These are phyloP conservation scores for Sordariomycetes sp. DNA, from an alignment of 2,329 filamentous ascomycete genomes.

Conservation along the genomic window DNA sequence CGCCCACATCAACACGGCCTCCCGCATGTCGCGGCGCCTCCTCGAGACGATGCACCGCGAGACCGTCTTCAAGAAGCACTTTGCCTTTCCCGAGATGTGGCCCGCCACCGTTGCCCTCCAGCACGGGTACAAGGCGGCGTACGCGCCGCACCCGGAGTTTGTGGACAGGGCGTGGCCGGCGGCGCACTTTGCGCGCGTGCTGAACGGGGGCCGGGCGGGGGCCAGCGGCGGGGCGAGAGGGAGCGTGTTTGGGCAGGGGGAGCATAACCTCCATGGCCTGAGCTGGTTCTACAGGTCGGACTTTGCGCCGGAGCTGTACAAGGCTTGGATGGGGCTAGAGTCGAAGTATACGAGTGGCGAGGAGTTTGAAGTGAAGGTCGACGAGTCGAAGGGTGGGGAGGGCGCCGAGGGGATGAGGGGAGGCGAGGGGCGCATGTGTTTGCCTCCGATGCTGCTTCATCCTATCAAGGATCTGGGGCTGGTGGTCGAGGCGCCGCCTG, in stretches of 20 bases:
- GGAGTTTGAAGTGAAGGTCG: slow-evolving; percentile 52
- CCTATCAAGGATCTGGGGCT: slow-evolving; percentile 68
- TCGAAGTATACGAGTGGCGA: slow-evolving; percentile 71
- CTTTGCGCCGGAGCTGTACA: slow-evolving; percentile 71
- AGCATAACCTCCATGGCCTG: slow-evolving; percentile 78
- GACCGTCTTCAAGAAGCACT: slow-evolving; percentile 71
- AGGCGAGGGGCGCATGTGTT: slow-evolving; percentile 76
- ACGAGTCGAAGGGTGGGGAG: slow-evolving; percentile 34
- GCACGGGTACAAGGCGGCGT: slow-evolving; percentile 87
- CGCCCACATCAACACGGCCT: slow-evolving; percentile 78
- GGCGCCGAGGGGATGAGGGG: slow-evolving; percentile 41
- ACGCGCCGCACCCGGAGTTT: slow-evolving; percentile 78
- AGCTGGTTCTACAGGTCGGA: slow-evolving; percentile 87
- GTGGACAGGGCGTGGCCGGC: slow-evolving; percentile 79
- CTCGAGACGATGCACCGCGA: slow-evolving; percentile 83
- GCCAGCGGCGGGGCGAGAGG: slow-evolving; percentile 60
- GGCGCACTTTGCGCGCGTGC: slow-evolving; percentile 61
- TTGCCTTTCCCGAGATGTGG: slow-evolving; percentile 97
- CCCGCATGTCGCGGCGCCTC: slow-evolving; percentile 67
- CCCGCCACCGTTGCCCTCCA: slow-evolving; percentile 76
- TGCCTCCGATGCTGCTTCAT: slow-evolving; percentile 81
- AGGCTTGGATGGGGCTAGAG: slow-evolving; percentile 71
- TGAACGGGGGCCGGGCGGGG: slow-evolving; percentile 69
- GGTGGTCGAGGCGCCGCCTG: slow-evolving; percentile 43
- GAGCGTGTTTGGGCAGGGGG: slow-evolving; percentile 67